These are phyloP conservation scores for Alternaria angustiovoidea DNA, from an alignment of 2,329 filamentous ascomycete genomes.

Conservation along the genomic window DNA sequence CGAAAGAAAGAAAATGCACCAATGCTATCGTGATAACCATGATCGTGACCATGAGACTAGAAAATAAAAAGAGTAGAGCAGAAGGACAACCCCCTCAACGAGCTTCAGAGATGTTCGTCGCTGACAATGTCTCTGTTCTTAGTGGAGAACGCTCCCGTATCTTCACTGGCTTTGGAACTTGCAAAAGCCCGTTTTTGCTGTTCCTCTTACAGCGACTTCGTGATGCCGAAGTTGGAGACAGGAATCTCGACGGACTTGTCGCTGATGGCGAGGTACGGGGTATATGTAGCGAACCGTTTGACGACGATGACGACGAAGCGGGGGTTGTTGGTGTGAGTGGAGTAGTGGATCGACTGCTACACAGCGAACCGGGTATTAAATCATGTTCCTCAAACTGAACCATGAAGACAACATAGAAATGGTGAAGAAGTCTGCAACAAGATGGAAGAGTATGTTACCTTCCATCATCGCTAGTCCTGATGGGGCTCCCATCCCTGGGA, in stretches of 20 bases:
- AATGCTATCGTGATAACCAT: slow-evolving; percentile 1
- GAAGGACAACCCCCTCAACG: slow-evolving; percentile 12
- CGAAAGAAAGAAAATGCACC: not conserved
- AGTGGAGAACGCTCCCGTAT: slow-evolving; percentile 12
- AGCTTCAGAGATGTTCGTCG: slow-evolving; percentile 1
- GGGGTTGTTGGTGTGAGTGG: slow-evolving; percentile 20
- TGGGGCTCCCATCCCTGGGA: slow-evolving; percentile 34
- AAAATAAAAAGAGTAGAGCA: not conserved
- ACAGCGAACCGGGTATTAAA: slow-evolving; percentile 29
- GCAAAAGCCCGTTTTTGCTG: slow-evolving; percentile 2
- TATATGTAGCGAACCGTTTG: slow-evolving; percentile 12
- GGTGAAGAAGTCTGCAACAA: not conserved
- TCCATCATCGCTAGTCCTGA: slow-evolving; percentile 37
- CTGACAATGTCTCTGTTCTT: not conserved
- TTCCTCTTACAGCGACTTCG: slow-evolving; percentile 13
- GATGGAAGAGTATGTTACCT: slow-evolving; percentile 20
- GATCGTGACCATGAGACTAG: not conserved
- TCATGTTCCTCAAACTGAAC: slow-evolving; percentile 10
- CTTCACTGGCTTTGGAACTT: slow-evolving; percentile 8
- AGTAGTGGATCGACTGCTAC: slow-evolving; percentile 6
- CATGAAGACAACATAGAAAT: not conserved
- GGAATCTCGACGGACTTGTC: not conserved
- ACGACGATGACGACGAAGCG: slow-evolving; percentile 18
- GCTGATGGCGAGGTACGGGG: slow-evolving; percentile 9
- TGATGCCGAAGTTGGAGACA: slow-evolving; percentile 1